These are phyloP conservation scores for Aristolochia californica DNA, from an alignment of 164 flowering plant species.

Conservation along the genomic window DNA sequence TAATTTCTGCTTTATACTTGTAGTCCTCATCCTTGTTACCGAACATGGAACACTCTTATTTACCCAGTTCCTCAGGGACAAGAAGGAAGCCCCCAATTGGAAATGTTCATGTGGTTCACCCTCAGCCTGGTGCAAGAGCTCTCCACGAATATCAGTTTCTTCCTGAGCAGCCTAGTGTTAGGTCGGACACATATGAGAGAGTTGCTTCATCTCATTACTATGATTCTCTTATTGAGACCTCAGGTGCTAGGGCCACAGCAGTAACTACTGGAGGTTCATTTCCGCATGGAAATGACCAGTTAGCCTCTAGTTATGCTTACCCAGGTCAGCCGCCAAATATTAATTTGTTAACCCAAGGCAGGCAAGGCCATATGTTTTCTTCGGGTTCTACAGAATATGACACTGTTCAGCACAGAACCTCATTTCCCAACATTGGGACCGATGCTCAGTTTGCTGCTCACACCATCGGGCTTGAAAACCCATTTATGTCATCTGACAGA, in stretches of 20 bases:
- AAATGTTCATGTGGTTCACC: constrained; percentile 15
- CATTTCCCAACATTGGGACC: constrained; percentile 24
- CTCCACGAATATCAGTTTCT: constrained; percentile 85
- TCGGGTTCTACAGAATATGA: constrained; percentile 49
- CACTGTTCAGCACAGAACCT: constrained; percentile 24
- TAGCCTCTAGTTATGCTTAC: constrained; percentile 33
- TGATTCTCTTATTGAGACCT: constrained; percentile 35
- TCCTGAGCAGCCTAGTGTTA: constrained; percentile 79
- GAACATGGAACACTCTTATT: constrained; percentile 14
- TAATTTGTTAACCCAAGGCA: constrained; percentile 42
- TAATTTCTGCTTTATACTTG: constrained; percentile 4
- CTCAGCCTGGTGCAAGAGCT: constrained; percentile 33
- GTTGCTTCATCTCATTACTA: constrained; percentile 38
- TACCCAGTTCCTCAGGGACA: constrained; percentile 19
- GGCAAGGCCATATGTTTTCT: constrained; percentile 29
- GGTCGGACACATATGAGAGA: constrained; percentile 53
- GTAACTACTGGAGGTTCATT: constrained; percentile 30
- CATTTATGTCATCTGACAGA: constrained; percentile 40
- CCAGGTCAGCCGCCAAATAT: constrained; percentile 36
- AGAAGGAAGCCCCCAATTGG: constrained; percentile 19
- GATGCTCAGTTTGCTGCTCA: constrained; percentile 43
- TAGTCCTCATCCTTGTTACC: constrained; percentile 20
- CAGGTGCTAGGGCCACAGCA: constrained; percentile 33
- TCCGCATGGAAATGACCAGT: constrained; percentile 41
- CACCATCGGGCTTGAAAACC: constrained; percentile 35